Base-by-base conservation (phyloP, 2,329 filamentous ascomycete genomes). In the Fusarium sp. region DNA sequence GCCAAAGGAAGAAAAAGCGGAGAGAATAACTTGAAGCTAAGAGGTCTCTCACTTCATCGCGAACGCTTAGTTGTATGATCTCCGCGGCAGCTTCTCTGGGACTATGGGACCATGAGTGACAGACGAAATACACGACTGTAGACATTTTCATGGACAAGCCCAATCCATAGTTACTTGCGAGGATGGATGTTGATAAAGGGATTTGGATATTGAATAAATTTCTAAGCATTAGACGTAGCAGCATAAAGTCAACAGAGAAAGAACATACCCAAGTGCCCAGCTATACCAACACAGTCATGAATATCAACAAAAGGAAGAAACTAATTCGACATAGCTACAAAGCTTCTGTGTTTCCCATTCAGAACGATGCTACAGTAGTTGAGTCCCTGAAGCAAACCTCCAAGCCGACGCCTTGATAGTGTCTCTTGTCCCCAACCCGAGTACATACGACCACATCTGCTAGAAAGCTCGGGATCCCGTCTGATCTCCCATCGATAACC, bases 381-480 rank as follows among this genome's bases (percentile, higher is more conserved):
- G 25, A 52, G 6, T 18, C n/a, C 6, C 10, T 10, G 48, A 52
- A 52, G 25, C 25, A 52, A 30, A 27, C 14, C 27, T 50, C 25
- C 45, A 50, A 27, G 14, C 16, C 14, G 4, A 10, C 45, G 45
- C 45, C 45, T 50, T 18, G 45, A 50, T 50, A 50, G 23, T 18
- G 23, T 6, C 23, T 27, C 23, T 50, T 50, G 45, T 50, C 45
- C 45, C 45, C 23, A 27, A 50, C 45, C 39, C 41, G 37, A 50
- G 41, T 30, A 59, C 63, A 66, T 66, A 66, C 63, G 63, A 66
- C 32, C 63, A 73, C 45, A 73, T 68, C 71, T 73, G 62, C 45
- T 54, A 67, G 70, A 73, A 59, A 67, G 70, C 69, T 70, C 70
- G 57, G 70, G 71, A 73, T 73, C 66, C 66, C 70, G 70, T 70